These are phyloP conservation scores for Exophiala aquamarina DNA, from an alignment of 2,329 filamentous ascomycete species.

Conservation along the genomic window DNA sequence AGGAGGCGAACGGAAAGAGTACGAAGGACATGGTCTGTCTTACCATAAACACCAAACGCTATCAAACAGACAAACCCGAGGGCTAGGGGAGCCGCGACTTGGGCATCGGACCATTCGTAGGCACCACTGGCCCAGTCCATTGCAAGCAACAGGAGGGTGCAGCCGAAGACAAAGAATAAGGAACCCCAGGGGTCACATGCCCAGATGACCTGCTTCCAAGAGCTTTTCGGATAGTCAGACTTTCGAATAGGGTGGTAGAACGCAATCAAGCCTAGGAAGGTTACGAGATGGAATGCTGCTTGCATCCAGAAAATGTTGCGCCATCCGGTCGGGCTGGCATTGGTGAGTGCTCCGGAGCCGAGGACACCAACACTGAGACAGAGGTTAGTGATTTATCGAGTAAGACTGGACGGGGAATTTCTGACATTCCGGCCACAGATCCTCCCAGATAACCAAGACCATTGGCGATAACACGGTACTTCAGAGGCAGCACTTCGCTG, in stretches of 20 bases:
- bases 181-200: constrained; percentile 52
- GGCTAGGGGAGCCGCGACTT: constrained; percentile 40
- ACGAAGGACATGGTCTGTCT: not conserved
- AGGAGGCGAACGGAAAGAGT: no score
- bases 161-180: constrained; percentile 43
- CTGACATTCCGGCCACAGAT: constrained; percentile 53
- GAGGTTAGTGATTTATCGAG: not conserved
- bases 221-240: constrained; percentile 39
- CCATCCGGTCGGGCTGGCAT: constrained; percentile 50
- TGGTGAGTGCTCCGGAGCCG: constrained; percentile 54
- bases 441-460: constrained; percentile 54
- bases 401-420: constrained; percentile 13
- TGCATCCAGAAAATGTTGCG: constrained; percentile 61
- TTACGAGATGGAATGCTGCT: constrained; percentile 53
- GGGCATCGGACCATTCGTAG: constrained; percentile 42
- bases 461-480: constrained; percentile 57
- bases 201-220: constrained; percentile 44
- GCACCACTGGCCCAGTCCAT: constrained; percentile 49
- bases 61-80: constrained; percentile 44
- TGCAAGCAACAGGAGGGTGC: constrained; percentile 46
- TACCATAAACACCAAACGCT: constrained; percentile 40
- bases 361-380: constrained; percentile 48
- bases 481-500: constrained; percentile 57
- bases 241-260: constrained; percentile 49
- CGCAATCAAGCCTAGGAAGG: constrained; percentile 48